Evolutionary conservation across 2,329 filamentous ascomycete species (phyloP), one percentile per base, ranked within the genome.

Genomic region (Fusarium chlamydosporum): DNA sequence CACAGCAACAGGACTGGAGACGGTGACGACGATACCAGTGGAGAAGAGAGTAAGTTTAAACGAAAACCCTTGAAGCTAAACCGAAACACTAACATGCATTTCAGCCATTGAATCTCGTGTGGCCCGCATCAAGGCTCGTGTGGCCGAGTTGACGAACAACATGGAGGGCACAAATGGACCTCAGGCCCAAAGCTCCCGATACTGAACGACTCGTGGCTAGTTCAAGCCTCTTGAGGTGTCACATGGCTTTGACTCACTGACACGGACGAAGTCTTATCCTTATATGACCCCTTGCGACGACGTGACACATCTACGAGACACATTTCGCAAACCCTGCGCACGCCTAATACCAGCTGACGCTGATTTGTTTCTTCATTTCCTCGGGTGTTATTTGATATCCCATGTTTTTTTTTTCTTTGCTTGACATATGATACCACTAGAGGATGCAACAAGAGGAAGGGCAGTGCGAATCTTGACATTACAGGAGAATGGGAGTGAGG

Each of bases 31-130:
- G 93, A 97, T 72, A 96, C 92, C n/a, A 97, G 92, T 76, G 94
- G 92, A 57, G 95, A 98, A 86, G 95, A 97, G 85, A 96, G 92
- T 93, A 84, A 87, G 92, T 90, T 18, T 4, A 31, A 2, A 20
- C 4, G n/a, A 29, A 35, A 26, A 11, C 27, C 34, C n/a, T 34
- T 23, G 6, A 35, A 18, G 8, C 7, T 3, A 23, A 18, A n/a
- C 15, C 26, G 18, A 15, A 27, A 50, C 13, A 53, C 77, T 79
- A 45, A 80, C 65, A 33, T 3, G 50, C 42, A 41, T 13, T 26
- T 55, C n/a, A 96, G 93, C 94, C 35, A 98, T 98, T 75, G 96
- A 99, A 80, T 94, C 94, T 48, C 92, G 96, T 71, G 96, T 98
- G 62, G 96, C 96, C 48, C 92, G 96, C 68, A 99, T 99, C 86